A percentile compares a stretch with the other conserved stretches of the same genome.
These are phyloP conservation scores for Solanum tacnaense DNA, from an alignment of 257 asterid genomes.

Conservation along the genomic window DNA sequence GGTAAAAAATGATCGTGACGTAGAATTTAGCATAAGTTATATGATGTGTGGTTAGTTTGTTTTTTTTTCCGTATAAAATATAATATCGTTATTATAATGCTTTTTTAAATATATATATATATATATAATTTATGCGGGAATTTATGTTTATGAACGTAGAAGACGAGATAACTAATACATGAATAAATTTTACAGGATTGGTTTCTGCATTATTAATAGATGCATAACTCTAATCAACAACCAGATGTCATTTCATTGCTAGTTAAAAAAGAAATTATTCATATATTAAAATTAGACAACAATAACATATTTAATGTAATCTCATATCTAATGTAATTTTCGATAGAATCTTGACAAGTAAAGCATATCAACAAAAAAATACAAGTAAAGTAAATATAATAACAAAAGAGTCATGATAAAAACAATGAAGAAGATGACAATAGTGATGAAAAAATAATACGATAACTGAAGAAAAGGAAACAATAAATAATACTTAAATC, in stretches of 20 bases:
- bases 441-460: neutral
- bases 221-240: neutral
- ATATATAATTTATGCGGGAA: too few relatives aligned
- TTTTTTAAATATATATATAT: too few relatives aligned
- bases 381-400: too few relatives aligned
- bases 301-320: neutral
- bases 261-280: neutral
- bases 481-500: neutral
- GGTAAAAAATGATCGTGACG: neutral
- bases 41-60: neutral
- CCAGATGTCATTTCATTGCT: neutral
- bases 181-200: neutral
- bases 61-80: neutral
- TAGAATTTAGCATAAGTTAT: neutral
- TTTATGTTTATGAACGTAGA: neutral
- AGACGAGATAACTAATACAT: neutral
- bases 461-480: neutral
- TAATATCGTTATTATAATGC: too few relatives aligned
- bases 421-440: neutral
- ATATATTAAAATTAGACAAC: neutral
- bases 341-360: too few relatives aligned
- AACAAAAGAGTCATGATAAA: neutral
- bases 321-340: neutral
- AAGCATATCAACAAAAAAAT: too few relatives aligned
- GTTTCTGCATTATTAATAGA: neutral